Conservation (phyloP, 192 early-diverging fungal genomes). For the Gonapodya sp. region DNA sequence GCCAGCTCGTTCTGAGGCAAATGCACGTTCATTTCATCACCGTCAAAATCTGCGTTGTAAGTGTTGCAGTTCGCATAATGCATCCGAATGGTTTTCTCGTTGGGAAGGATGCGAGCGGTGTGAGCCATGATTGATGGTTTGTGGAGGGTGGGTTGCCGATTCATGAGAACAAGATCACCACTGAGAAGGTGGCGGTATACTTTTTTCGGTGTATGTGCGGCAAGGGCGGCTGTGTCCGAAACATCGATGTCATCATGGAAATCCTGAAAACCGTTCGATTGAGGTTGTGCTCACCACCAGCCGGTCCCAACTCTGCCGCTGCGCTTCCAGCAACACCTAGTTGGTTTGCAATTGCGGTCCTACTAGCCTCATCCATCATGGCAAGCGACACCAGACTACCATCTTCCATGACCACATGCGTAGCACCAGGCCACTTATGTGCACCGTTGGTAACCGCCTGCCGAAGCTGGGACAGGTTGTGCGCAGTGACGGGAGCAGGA, state of each 20-base stretch:
- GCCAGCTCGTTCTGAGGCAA: conserved; percentile 98
- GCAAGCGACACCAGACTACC: conserved; percentile 75
- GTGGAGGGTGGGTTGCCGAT: conserved; percentile 98
- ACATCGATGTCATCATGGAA: background rate
- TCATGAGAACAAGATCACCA: conserved; percentile 94
- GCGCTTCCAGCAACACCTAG: conserved; percentile 26
- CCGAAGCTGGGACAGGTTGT: conserved; percentile 87
- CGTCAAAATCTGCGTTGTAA: conserved; percentile 98
- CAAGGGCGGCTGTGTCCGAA: background rate
- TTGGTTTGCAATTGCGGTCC: conserved; percentile 92
- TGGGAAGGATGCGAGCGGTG: conserved; percentile 85
- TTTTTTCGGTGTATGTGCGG: conserved; percentile 56
- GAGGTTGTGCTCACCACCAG: background rate
- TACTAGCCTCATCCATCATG: conserved; percentile 68
- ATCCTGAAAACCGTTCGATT: background rate
- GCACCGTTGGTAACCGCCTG: conserved; percentile 93
- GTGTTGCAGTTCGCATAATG: conserved; percentile 94
- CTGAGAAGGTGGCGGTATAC: conserved; percentile 92
- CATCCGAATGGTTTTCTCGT: conserved; percentile 98
- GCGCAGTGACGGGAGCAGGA: conserved; percentile 92
- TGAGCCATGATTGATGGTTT: conserved; percentile 99
- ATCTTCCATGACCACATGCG: conserved; percentile 90
- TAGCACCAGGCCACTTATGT: conserved; percentile 90
- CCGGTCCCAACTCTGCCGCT: background rate
- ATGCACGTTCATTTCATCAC: conserved; percentile 99